phyloP scores from a whole-genome alignment of 1,284 basidiomycete genomes.

The Sporisorium reilianum region DNA sequence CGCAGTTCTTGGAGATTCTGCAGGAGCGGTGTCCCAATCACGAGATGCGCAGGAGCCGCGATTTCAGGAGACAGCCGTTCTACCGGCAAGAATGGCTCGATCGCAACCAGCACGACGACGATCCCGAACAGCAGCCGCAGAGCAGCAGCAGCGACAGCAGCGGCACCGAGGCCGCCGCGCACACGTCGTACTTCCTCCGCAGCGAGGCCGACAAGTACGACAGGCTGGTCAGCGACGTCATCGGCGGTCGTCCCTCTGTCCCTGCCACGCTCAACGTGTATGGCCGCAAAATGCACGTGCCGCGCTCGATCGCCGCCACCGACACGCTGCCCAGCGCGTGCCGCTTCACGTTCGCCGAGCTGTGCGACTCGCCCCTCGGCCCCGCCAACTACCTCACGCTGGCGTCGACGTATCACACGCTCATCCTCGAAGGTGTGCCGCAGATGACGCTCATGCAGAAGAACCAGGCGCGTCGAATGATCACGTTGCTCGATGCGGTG shows the following conservation, averaged over 20 bases:
- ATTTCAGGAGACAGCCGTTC: conserved; percentile 70
- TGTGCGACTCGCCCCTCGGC: conserved; percentile 78
- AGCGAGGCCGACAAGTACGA: conserved; percentile 45
- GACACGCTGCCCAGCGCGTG: conserved; percentile 68
- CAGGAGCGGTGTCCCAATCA: conserved; percentile 77
- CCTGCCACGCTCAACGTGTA: conserved; percentile 70
- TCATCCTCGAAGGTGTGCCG: conserved; percentile 76
- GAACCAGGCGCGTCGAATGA: conserved; percentile 79
- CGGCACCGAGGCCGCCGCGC: not conserved
- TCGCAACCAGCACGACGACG: conserved; percentile 11
- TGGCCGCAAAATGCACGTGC: conserved; percentile 74
- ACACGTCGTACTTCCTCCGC: conserved; percentile 51
- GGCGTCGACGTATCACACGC: conserved; percentile 75
- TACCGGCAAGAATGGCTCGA: conserved; percentile 46
- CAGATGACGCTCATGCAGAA: conserved; percentile 75
- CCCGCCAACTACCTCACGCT: conserved; percentile 80
- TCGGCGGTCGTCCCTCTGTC: conserved; percentile 16
- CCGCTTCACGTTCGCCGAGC: conserved; percentile 75
- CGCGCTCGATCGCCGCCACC: conserved; percentile 70
- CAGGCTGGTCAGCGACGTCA: conserved; percentile 12
- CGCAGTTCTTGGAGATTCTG: conserved; percentile 76
- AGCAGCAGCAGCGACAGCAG: too few relatives aligned
- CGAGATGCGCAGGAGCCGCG: conserved; percentile 71
- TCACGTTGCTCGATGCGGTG: conserved; percentile 79
- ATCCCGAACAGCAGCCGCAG: not conserved